Evolutionary conservation across 2,329 filamentous ascomycete species (phyloP).

Genomic region (Cephalotrichum gorgonifer): DNA sequence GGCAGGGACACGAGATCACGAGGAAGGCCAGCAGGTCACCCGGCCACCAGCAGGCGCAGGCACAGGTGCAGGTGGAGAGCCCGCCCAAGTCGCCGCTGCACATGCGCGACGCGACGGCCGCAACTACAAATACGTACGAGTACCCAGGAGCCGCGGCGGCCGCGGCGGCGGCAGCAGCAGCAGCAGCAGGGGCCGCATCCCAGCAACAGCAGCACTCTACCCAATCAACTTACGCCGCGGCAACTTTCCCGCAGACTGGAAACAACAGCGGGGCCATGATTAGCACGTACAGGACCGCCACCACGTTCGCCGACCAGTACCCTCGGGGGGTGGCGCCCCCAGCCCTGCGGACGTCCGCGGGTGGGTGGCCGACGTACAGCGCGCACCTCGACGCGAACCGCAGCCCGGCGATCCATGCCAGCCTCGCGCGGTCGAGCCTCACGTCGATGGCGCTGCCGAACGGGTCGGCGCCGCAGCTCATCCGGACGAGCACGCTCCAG

Average conservation of each 20-base stretch:
- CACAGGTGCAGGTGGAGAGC: constrained; percentile 28
- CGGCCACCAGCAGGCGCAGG: constrained; percentile 19
- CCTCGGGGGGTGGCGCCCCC: constrained; percentile 21
- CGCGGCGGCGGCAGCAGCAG: constrained; percentile 16
- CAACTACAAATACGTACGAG: constrained; percentile 36
- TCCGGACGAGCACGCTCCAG: constrained; percentile 46
- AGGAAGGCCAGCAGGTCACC: constrained; percentile 30
- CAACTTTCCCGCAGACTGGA: constrained; percentile 23
- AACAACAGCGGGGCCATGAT: constrained; percentile 43
- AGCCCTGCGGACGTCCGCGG: constrained; percentile 25
- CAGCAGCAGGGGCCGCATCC: not conserved
- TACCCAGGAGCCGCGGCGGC: constrained; percentile 26
- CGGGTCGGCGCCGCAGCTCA: constrained; percentile 34
- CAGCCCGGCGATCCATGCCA: constrained; percentile 29
- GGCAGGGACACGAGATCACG: constrained; percentile 28
- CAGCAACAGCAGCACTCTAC: constrained; percentile 10
- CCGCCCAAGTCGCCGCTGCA: constrained; percentile 25
- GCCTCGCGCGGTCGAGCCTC: constrained; percentile 34
- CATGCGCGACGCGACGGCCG: constrained; percentile 23
- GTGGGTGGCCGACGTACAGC: constrained; percentile 33
- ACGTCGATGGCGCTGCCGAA: constrained; percentile 38
- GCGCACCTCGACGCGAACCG: constrained; percentile 27
- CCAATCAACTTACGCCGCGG: constrained; percentile 20
- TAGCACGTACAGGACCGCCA: constrained; percentile 37
- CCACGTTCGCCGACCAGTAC: constrained; percentile 40